Evolutionary conservation across 192 early-diverging fungal genomes (phyloP), one percentile per base, ranked within the genome.

Genomic region (Umbelopsis vinacea): DNA sequence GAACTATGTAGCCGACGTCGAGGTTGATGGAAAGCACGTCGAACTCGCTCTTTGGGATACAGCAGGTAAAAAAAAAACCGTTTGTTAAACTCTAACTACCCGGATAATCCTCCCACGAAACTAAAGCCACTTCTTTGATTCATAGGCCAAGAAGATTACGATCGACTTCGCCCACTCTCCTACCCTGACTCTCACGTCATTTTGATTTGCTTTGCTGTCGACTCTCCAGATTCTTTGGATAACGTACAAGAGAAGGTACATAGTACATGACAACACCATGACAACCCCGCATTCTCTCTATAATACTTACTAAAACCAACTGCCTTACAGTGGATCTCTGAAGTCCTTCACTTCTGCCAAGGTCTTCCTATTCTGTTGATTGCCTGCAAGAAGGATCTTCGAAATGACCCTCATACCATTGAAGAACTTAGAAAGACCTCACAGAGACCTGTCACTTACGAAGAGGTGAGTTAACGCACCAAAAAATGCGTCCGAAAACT

Each of bases 181-280:
- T 98, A 98, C 79, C 91, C 95, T 6, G 94, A 94, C 80, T 90
- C 94, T 19, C 88, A 97, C 81, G 93, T 95, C 54, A 92, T 99
- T 66, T 81, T 99, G 66, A 93, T 99, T 78, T 94, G 93, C 81
- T 98, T 95, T 75, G 89, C 93, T 48, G 88, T 98, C 70, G 93
- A 92, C 73, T 90, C 92, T 33, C 89, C 89, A 21, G 88, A 90
- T 73, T 92, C 91, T 22, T 89, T 94, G 72, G 92, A 95, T 43
- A 97, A 94, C 74, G 89, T 95, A 23, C 79, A 82, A 71, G 89
- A 92, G 52, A 84, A 86, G 80, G 86, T 84, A 82, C 26, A 29
- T 67, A 66, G 21, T 45, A 43, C 8, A 43, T 43, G 40, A 43
- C 40, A 43, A 43, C 40, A 4, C 19, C 37, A 33, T 29, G 7